Evolutionary conservation across 1,284 basidiomycete genomes (phyloP).

Genomic region (Cystobasidium slooffiae): DNA sequence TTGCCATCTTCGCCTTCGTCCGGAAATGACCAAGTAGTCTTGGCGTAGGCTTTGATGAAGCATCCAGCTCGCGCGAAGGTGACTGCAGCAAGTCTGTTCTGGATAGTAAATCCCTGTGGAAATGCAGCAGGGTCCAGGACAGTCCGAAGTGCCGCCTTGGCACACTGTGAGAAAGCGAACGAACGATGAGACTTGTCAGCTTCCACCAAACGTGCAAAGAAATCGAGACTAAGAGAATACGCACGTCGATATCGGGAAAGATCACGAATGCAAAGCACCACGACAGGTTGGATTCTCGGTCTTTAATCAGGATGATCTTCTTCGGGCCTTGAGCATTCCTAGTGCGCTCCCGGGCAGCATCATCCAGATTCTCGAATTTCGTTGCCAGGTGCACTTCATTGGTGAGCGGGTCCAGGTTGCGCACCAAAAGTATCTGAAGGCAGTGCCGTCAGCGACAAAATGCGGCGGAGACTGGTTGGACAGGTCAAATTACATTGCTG

Average conservation of each 20-base stretch:
- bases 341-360: conserved; percentile 68
- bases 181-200: not conserved
- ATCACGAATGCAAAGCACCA: conserved; percentile 93
- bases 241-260: conserved; percentile 77
- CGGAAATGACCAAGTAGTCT: conserved; percentile 41
- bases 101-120: conserved; percentile 84
- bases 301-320: conserved; percentile 81
- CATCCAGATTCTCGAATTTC: conserved; percentile 56
- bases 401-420: conserved; percentile 83
- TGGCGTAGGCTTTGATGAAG: conserved; percentile 36
- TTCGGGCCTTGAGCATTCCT: conserved; percentile 80
- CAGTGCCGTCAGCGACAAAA: not conserved
- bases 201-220: not conserved
- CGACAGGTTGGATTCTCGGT: conserved; percentile 77
- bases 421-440: conserved; percentile 71
- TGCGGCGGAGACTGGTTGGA: not conserved
- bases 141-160: conserved; percentile 28
- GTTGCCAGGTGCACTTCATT: conserved; percentile 62
- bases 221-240: not conserved
- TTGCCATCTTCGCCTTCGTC: conserved; percentile 31
- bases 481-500: conserved; percentile 46
- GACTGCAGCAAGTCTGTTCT: conserved; percentile 78
- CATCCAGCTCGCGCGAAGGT: conserved; percentile 76
- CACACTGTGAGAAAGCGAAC: conserved; percentile 45
- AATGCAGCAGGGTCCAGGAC: conserved; percentile 66